Percentiles rank a stretch among this genome's conserved stretches.
These are phyloP conservation scores for Barbarea vulgaris DNA, from an alignment of 345 rosid genomes.

Conservation along the genomic window DNA sequence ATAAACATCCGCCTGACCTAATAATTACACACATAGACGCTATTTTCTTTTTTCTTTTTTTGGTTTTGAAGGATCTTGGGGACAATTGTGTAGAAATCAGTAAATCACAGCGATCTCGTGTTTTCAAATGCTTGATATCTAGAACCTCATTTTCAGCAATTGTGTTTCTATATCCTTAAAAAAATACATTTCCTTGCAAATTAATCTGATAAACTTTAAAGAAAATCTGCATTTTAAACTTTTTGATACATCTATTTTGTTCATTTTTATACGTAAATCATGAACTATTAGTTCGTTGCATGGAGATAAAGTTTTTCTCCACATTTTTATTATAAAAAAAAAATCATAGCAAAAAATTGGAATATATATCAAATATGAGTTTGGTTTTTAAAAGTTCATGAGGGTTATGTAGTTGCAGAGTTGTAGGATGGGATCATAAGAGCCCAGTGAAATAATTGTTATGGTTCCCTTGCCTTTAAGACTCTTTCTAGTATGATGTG, in stretches of 20 bases:
- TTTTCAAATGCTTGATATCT: no score
- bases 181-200: neutral
- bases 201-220: neutral
- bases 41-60: no score
- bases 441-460: neutral
- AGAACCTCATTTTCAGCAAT: neutral
- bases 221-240: neutral
- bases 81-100: neutral
- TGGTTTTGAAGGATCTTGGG: no score
- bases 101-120: neutral
- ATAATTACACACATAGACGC: no score
- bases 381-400: constrained; percentile 5
- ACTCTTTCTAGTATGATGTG: constrained; percentile 25
- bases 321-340: neutral
- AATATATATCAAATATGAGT: neutral
- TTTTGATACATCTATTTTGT: neutral
- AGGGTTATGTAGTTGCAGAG: no score
- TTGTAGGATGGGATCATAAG: neutral
- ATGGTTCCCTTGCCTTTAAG: constrained; percentile 38
- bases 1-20: no score
- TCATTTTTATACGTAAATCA: neutral
- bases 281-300: neutral
- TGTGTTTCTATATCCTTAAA: neutral
- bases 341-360: no score
- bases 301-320: neutral